Base-by-base conservation (phyloP, 306 rosid genomes). In the Medicago lupulina region DNA sequence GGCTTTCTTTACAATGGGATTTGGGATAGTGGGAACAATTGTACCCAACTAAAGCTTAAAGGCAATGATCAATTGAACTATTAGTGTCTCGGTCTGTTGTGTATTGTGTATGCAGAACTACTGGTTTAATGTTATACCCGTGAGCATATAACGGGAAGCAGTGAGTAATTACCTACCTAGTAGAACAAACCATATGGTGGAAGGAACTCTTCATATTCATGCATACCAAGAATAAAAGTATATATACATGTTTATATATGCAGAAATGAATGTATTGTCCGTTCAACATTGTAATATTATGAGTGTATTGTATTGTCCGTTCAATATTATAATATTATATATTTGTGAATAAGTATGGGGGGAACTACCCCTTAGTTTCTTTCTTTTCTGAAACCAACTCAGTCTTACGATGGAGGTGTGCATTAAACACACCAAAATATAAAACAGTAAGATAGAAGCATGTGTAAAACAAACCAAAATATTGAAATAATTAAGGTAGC, bases 1-100 rank as follows among this genome's bases (percentile, higher is more conserved):
- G 65, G 86, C 86, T 73, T 88, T 88, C 88, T 88, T 88, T 77
- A 79, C 83, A 53, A 83, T 83, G 82, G 89, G 88, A 53, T 83
- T 88, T 70, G 88, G 88, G 62, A 64, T 50, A 82, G 83, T 88
- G 67, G 92, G 89, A 76, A 85, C 86, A 66, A 39, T 81, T 71
- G 81, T 85, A 41, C 85, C 84, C 65, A 78, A 64, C 64, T 87
- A 76, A 77, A 76, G 61, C 59, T 59, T 25, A 44, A 76, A 70
- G 50, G 43, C 25, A 73, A n/a, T 18, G 36, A 74, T 55, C 51
- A 19, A 58, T 63, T 47, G 14, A 64, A 44, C 34, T 61, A 63
- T 59, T 11, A 60, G 58, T 57, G 70, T 36, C 8, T 67, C 23
- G 40, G 34, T 57, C 60, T 16, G 74, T 69, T 49, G 38, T 58